Base-by-base conservation (phyloP, 2,329 filamentous ascomycete species). In the Exophiala xenobiotica region DNA sequence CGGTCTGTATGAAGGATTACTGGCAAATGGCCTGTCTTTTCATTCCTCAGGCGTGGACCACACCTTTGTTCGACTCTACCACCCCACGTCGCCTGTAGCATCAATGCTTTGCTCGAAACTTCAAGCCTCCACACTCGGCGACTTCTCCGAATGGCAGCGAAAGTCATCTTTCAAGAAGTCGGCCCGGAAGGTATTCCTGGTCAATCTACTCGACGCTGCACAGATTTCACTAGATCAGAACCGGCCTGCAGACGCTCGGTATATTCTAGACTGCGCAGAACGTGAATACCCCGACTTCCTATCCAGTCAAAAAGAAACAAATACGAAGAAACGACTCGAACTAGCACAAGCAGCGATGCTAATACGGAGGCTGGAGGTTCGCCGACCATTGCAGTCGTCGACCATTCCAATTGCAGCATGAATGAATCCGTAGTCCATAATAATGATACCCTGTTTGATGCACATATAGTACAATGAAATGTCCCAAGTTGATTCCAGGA, bases 131-230 rank as follows among this genome's bases (percentile, higher is more conserved):
- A 42, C 59, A 9, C 65, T 59, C 6, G 46, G 46, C 18, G 53
- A 56, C 14, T 53, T 53, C 22, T 29, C 24, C 14, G 46, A 39
- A 14, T 56, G 56, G 56, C 49, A 53, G 22, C 46, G 49, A 23
- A 49, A 53, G 18, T 31, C 37, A 14, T 40, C 38, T 7, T 16
- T 35, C 18, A 49, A 49, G 14, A 47, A 40, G 26, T 12, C 44
- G 6, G 56, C 62, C 18, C 64, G 63, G 16, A 66, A 66, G 45
- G 54, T 58, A 26, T 61, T 70, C 37, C 60, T 71, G 31, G 61
- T 60, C 2, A 61, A 66, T n/a, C 62, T 67, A 7, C 66, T 71
- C 27, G 67, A 71, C 42, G 70, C 65, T 5, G 64, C 73, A n/a
- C 65, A 67, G 22, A 46, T 73, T 18, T 61, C 69, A 35, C 59